phyloP scores from a whole-genome alignment of 129 eudicot species.

The Silybum marianum region DNA sequence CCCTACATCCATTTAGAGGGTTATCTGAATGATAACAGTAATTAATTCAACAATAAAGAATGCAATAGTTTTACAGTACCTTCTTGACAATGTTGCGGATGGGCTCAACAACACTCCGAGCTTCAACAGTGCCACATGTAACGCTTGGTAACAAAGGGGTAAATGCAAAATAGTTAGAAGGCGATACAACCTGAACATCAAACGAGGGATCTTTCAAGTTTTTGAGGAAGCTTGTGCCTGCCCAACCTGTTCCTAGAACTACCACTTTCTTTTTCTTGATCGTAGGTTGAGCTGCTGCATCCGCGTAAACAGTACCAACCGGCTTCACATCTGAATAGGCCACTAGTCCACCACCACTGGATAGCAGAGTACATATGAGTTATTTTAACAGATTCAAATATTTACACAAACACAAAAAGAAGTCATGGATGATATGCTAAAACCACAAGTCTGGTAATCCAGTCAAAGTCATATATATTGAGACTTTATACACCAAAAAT shows the following conservation, averaged over 20 bases:
- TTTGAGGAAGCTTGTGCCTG: conserved; percentile 79
- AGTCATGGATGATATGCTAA: background rate
- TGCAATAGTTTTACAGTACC: conserved; percentile 26
- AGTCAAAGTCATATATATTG: background rate
- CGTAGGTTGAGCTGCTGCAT: conserved; percentile 40
- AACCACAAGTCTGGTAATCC: background rate
- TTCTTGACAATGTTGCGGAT: conserved; percentile 71
- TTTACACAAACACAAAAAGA: background rate
- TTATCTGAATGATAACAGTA: no score
- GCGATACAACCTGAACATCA: conserved; percentile 76
- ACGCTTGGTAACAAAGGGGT: conserved; percentile 91
- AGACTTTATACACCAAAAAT: no score
- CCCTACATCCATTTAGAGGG: no score
- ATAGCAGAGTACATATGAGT: conserved; percentile 1
- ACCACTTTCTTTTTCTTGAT: conserved; percentile 68
- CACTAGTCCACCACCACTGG: conserved; percentile 68
- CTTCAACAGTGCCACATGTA: conserved; percentile 92
- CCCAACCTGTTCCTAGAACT: conserved; percentile 92
- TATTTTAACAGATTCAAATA: background rate
- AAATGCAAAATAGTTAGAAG: conserved; percentile 79
- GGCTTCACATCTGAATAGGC: conserved; percentile 47
- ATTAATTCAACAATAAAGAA: background rate
- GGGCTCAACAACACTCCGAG: conserved; percentile 94
- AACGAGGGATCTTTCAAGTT: conserved; percentile 64
- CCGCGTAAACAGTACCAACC: conserved; percentile 35